These are phyloP conservation scores for Amanita pallidorosea DNA, from an alignment of 768 basidiomycete genomes.

Conservation along the genomic window DNA sequence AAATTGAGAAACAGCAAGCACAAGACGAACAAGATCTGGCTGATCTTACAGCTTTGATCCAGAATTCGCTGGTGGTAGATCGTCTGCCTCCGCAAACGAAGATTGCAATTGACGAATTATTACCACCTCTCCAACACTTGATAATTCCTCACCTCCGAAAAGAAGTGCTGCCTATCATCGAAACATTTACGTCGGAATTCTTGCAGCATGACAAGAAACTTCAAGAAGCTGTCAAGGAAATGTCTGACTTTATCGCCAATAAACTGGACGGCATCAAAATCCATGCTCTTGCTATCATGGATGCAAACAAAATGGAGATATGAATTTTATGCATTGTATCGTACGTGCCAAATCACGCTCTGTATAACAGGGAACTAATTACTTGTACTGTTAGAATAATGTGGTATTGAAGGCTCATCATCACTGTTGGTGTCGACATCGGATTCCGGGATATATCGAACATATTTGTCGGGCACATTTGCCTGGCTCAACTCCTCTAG, in stretches of 20 bases:
- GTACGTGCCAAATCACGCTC: neutral
- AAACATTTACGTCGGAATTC: neutral
- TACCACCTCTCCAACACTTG: constrained; percentile 1
- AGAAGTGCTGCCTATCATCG: constrained; percentile 8
- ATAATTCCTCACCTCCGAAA: neutral
- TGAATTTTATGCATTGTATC: neutral
- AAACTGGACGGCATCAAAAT: neutral
- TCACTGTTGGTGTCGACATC: constrained; percentile 31
- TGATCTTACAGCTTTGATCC: constrained; percentile 15
- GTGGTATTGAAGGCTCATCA: neutral
- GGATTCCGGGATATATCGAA: constrained; percentile 55
- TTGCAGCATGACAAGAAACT: neutral
- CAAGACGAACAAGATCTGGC: constrained; percentile 13
- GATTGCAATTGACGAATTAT: constrained; percentile 11
- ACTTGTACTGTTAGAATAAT: neutral
- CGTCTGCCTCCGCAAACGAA: constrained; percentile 10
- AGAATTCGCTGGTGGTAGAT: constrained; percentile 11
- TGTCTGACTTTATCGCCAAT: neutral
- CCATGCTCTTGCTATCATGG: neutral
- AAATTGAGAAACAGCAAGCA: constrained; percentile 11
- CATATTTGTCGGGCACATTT: constrained; percentile 40
- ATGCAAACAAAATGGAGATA: neutral
- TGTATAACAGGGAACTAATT: neutral
- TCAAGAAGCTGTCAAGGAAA: neutral
- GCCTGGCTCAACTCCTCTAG: constrained; percentile 42